phyloP scores from a whole-genome alignment of 2,329 filamentous ascomycete genomes.

The Beauveria varroae region DNA sequence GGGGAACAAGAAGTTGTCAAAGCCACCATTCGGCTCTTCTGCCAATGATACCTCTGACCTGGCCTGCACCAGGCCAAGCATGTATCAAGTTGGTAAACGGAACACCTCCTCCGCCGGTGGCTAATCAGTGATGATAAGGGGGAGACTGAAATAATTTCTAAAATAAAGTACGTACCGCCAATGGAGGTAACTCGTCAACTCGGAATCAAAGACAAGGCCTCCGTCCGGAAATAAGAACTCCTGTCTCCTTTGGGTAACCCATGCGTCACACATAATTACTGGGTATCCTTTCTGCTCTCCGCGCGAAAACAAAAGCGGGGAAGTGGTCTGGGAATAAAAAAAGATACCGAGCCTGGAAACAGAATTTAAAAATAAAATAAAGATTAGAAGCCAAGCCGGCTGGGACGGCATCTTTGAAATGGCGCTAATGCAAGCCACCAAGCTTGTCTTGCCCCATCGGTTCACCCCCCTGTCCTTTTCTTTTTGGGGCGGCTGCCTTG shows the following conservation, averaged over 20 bases:
- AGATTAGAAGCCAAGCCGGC: slow-evolving; percentile 27
- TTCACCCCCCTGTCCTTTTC: neutral
- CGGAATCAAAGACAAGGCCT: neutral
- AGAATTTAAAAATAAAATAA: neutral
- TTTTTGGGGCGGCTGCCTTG: neutral
- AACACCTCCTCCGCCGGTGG: too few species aligned
- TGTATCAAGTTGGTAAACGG: too few species aligned
- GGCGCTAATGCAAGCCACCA: slow-evolving; percentile 19
- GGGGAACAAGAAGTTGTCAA: too few species aligned
- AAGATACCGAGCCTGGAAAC: neutral
- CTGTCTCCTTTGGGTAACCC: neutral
- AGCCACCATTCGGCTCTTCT: too few species aligned
- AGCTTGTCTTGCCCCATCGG: slow-evolving; percentile 9
- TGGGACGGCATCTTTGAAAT: slow-evolving; percentile 30
- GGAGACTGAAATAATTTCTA: too few species aligned
- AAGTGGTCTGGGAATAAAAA: neutral
- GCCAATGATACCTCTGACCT: too few species aligned
- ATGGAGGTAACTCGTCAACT: neutral
- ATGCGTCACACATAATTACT: neutral
- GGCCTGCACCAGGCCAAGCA: too few species aligned
- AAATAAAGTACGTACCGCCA: neutral
- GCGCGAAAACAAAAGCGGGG: neutral
- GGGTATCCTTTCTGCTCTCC: neutral
- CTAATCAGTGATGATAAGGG: too few species aligned
- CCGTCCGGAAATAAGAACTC: neutral